Conservation (phyloP, 2,329 filamentous ascomycete species). For the Neofusicoccum ribis region DNA sequence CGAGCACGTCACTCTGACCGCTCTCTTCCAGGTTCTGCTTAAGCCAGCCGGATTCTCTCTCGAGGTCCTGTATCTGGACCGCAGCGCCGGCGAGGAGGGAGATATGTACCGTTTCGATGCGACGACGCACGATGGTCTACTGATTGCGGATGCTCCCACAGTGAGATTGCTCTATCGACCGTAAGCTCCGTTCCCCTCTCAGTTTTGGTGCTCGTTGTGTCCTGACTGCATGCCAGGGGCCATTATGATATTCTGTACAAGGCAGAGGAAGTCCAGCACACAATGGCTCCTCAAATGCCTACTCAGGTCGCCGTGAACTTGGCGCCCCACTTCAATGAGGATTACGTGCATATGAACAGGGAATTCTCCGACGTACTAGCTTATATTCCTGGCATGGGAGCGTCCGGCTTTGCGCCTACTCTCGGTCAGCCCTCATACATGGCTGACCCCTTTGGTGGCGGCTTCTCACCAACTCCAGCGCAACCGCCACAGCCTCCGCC, state of each 20-base stretch:
- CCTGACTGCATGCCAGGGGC: slow-evolving; percentile 52
- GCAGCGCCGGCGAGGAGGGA: slow-evolving; percentile 74
- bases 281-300: slow-evolving; percentile 30
- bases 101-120: slow-evolving; percentile 67
- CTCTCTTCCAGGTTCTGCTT: slow-evolving; percentile 76
- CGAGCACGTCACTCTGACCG: slow-evolving; percentile 81
- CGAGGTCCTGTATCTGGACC: slow-evolving; percentile 88
- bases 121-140: slow-evolving; percentile 45
- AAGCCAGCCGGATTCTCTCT: slow-evolving; percentile 76
- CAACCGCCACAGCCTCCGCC: slow-evolving; percentile 32
- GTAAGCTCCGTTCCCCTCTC: slow-evolving; percentile 45
- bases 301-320: slow-evolving; percentile 33
- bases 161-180: slow-evolving; percentile 68
- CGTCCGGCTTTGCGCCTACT: slow-evolving; percentile 38
- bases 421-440: slow-evolving; percentile 27
- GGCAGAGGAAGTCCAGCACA: slow-evolving; percentile 50
- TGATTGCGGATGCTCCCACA: slow-evolving; percentile 56
- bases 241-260: slow-evolving; percentile 96
- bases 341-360: slow-evolving; percentile 42
- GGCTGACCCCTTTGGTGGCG: slow-evolving; percentile 25
- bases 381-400: slow-evolving; percentile 50
- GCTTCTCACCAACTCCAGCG: slow-evolving; percentile 35
- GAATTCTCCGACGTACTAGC: slow-evolving; percentile 38
- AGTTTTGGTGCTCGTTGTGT: background rate
- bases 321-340: slow-evolving; percentile 23